Evolutionary conservation across 169 alveolate genomes (phyloP).

Genomic region (Condylostoma magnum): DNA sequence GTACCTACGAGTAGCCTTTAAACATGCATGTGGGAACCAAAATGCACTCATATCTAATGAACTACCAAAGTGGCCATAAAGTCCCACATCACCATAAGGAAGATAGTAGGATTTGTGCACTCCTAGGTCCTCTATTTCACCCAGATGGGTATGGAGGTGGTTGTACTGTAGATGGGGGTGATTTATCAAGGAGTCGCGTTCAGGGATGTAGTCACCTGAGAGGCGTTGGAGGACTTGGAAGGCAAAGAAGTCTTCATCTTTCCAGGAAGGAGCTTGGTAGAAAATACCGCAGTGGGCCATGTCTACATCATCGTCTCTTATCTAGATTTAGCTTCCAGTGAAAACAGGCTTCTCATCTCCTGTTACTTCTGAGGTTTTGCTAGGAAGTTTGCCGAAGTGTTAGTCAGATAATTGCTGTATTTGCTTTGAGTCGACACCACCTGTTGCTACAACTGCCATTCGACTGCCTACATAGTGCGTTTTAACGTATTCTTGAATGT

Average conservation of each 20-base stretch:
- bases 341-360: conserved; percentile 48
- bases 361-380: conserved; percentile 65
- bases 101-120: conserved; percentile 31
- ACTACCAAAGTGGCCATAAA: conserved; percentile 78
- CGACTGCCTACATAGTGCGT: conserved; percentile 90
- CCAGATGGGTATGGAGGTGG: conserved; percentile 21
- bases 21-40: conserved; percentile 31
- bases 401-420: conserved; percentile 80
- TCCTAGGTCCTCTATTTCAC: conserved; percentile 5
- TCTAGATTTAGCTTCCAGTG: conserved; percentile 75
- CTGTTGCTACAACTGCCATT: conserved; percentile 89
- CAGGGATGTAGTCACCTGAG: conserved; percentile 83
- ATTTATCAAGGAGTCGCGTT: conserved; percentile 74
- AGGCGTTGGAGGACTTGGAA: conserved; percentile 93
- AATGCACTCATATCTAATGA: conserved; percentile 14
- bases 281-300: conserved; percentile 92
- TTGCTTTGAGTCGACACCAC: conserved; percentile 85
- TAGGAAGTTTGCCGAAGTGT: conserved; percentile 55
- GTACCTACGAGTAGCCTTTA: conserved; percentile 24
- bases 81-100: conserved; percentile 91
- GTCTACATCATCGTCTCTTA: conserved; percentile 88
- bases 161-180: conserved; percentile 49
- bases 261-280: conserved; percentile 90
- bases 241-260: conserved; percentile 75
- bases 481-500: conserved; percentile 84